Evolutionary conservation across 2,329 filamentous ascomycete species (phyloP), one percentile per base, ranked within the genome.

Genomic region (Exophiala bonariae): DNA sequence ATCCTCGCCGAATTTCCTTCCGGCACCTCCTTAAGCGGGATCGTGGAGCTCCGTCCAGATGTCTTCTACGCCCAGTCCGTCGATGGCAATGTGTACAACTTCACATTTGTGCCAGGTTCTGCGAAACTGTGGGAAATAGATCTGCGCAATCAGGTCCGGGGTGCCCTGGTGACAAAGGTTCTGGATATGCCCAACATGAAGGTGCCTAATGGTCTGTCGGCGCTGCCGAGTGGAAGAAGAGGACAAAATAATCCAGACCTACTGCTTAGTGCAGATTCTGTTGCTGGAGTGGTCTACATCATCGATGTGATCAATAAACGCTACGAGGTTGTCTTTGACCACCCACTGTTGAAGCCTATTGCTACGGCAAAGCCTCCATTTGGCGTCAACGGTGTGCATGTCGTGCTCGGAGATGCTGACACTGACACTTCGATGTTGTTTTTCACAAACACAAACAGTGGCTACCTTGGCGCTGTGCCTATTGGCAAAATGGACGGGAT

Each of bases 311-410:
- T n/a, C 14, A 40, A 6, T 7, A 13, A 13, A 19, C 14, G 23
- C n/a, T 28, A 22, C 22, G 14, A n/a, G 13, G 18, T 40, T 6
- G 18, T 19, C 18, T 7, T 40, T 16, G 37, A 40, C 14, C 18
- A 40, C 20, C 37, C 37, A 8, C 18, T 40, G 7, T 19, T 40
- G 7, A 40, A 40, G 22, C 37, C 37, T 13, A 22, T 22, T 19
- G 8, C 37, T 8, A 9, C 18, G 8, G 17, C 37, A 6, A n/a
- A 40, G 9, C 37, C 37, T 28, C 6, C 18, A 9, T 22, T 28
- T 19, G 37, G 37, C 18, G 18, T 40, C 22, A 40, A 40, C 22
- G 37, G 37, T n/a, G 9, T 40, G 7, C 14, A 28, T n/a, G 37
- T 40, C 22, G 20, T 40, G 9, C n/a, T n/a, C n/a, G n/a, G n/a